Evolutionary conservation across 805 yeast genomes (phyloP).

Genomic region (Candida odintsovae): DNA sequence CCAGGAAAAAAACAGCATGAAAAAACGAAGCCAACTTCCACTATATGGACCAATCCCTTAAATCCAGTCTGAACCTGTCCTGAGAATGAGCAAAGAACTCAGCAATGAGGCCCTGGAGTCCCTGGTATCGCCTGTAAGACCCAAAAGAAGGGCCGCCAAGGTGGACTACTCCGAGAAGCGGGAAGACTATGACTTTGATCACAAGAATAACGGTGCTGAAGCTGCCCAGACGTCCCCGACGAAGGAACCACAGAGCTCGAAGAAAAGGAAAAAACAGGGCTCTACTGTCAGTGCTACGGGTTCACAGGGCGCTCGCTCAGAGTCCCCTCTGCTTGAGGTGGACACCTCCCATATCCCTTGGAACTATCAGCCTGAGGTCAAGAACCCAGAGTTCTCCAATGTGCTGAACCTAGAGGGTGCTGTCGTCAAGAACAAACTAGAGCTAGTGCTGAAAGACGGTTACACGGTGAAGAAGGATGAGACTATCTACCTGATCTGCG

Average conservation of each 20-base stretch:
- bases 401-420: slow-evolving; percentile 35
- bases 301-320: slow-evolving; percentile 3
- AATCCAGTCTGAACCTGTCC: not conserved
- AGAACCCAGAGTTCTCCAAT: slow-evolving; percentile 25
- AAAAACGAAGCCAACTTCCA: not conserved
- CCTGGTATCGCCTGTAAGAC: slow-evolving; percentile 3
- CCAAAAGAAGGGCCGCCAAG: slow-evolving; percentile 20
- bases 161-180: slow-evolving; percentile 22
- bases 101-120: not conserved
- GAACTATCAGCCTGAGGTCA: slow-evolving; percentile 21
- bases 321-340: slow-evolving; percentile 8
- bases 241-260: not conserved
- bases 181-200: slow-evolving; percentile 13
- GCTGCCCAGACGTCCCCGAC: not conserved
- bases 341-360: slow-evolving; percentile 11
- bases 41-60: not conserved
- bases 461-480: slow-evolving; percentile 35
- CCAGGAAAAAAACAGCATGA: not conserved
- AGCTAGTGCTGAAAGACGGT: slow-evolving; percentile 18
- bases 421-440: slow-evolving; percentile 21
- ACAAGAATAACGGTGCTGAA: not conserved
- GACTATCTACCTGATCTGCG: slow-evolving; percentile 76
- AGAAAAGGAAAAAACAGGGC: slow-evolving; percentile 1
- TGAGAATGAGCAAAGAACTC: not conserved
- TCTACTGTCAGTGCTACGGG: not conserved